A percentile compares a stretch with the other conserved stretches of the same genome.
Evolutionary conservation across 495 filamentous ascomycete genomes (phyloP).

Genomic region (Neurospora tetraspora): DNA sequence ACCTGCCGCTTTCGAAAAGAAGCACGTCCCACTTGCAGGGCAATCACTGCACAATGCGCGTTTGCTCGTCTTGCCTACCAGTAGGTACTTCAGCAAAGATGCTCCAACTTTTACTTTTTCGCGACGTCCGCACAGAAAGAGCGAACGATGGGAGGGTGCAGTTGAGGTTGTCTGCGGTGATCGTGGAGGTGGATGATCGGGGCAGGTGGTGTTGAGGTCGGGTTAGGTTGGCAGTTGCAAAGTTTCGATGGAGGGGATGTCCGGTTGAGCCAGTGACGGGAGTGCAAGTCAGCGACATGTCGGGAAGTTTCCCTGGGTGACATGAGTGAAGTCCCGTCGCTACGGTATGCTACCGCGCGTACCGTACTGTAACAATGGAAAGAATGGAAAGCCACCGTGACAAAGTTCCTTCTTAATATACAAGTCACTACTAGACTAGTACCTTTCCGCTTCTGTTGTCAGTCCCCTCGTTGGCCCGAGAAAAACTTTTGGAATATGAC

Average conservation of each 20-base stretch:
- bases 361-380: not conserved
- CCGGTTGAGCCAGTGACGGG: not conserved
- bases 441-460: not conserved
- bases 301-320: not conserved
- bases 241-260: not conserved
- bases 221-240: not conserved
- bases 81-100: not conserved
- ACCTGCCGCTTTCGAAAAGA: not conserved
- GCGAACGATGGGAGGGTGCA: too few species aligned
- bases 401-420: not conserved
- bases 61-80: not conserved
- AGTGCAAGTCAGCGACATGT: not conserved
- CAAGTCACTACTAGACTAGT: too few species aligned
- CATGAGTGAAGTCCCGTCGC: not conserved
- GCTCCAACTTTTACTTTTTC: not conserved
- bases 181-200: not conserved
- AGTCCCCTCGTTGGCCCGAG: not conserved
- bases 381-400: not conserved
- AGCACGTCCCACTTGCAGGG: not conserved
- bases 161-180: not conserved
- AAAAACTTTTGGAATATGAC: not conserved
- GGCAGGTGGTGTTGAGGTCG: not conserved
- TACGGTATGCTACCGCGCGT: not conserved
- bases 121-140: not conserved
- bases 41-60: not conserved